Evolutionary conservation across 345 rosid species (phyloP).

Genomic region (Reutealis trisperma): DNA sequence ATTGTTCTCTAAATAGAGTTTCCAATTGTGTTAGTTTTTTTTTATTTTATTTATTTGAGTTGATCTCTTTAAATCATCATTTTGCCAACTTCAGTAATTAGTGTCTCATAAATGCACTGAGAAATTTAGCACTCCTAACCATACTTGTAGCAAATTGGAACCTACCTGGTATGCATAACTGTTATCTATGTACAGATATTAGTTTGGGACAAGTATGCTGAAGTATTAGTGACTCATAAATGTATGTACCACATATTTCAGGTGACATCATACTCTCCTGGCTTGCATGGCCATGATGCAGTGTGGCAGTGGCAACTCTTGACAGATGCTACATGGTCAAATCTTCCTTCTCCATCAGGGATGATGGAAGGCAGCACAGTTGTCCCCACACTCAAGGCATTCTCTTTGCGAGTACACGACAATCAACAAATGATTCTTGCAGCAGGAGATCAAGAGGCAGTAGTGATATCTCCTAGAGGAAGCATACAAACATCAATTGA

Average conservation of each 20-base stretch:
- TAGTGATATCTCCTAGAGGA: constrained; percentile 87
- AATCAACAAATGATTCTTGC: constrained; percentile 89
- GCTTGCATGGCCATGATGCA: constrained; percentile 70
- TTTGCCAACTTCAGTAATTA: no score
- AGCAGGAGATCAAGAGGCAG: constrained; percentile 88
- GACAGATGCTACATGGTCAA: constrained; percentile 95
- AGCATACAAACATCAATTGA: constrained; percentile 67
- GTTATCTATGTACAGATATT: neutral
- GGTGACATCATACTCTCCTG: constrained; percentile 93
- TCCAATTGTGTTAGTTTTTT: neutral
- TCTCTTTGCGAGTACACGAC: constrained; percentile 70
- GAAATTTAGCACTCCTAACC: neutral
- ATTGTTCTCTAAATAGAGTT: neutral
- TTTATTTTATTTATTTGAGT: no score
- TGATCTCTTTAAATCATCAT: no score
- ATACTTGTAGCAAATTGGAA: neutral
- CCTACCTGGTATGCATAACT: neutral
- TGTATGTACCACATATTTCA: constrained; percentile 30
- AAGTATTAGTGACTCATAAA: neutral
- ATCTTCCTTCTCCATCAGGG: constrained; percentile 89
- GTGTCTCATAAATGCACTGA: no score
- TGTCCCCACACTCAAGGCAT: constrained; percentile 82
- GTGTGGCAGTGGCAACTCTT: constrained; percentile 38
- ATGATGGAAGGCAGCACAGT: constrained; percentile 70
- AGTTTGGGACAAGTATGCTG: neutral